phyloP scores from a whole-genome alignment of 2,329 filamentous ascomycete genomes.

The Ceratocystis alfenasii region DNA sequence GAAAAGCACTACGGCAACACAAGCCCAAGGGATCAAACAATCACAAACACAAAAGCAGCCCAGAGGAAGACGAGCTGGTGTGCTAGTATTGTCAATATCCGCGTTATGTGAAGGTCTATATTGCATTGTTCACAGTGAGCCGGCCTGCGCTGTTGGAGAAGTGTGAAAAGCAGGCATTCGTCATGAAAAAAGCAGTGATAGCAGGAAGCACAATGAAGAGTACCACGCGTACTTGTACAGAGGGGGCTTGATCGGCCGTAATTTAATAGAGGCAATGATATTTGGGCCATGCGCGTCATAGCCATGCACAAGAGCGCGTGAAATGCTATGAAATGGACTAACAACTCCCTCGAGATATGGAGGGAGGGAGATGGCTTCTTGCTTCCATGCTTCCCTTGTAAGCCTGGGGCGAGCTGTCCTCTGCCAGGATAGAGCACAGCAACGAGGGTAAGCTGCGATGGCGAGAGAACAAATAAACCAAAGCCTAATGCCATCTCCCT shows the following conservation, averaged over 20 bases:
- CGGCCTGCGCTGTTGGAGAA: too few species aligned
- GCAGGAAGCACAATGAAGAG: too few species aligned
- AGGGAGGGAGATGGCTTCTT: neutral
- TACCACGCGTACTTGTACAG: too few species aligned
- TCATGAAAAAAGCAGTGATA: too few species aligned
- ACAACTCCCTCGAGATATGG: neutral
- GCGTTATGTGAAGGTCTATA: neutral
- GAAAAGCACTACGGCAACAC: neutral
- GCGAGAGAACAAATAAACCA: neutral
- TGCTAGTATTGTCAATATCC: neutral
- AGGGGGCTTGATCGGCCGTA: neutral
- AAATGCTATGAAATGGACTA: neutral
- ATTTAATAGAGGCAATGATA: neutral
- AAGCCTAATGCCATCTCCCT: neutral
- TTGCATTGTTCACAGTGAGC: neutral
- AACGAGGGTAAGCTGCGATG: neutral
- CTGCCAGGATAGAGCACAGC: neutral
- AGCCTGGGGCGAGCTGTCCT: neutral
- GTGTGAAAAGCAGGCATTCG: too few species aligned
- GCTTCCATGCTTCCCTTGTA: neutral
- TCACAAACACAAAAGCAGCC: neutral
- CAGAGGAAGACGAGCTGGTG: neutral
- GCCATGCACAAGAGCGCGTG: neutral
- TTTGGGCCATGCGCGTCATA: neutral
- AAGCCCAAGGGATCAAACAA: neutral